Conservation (phyloP, 1,139 yeast genomes). For the Taphrina deformans region DNA sequence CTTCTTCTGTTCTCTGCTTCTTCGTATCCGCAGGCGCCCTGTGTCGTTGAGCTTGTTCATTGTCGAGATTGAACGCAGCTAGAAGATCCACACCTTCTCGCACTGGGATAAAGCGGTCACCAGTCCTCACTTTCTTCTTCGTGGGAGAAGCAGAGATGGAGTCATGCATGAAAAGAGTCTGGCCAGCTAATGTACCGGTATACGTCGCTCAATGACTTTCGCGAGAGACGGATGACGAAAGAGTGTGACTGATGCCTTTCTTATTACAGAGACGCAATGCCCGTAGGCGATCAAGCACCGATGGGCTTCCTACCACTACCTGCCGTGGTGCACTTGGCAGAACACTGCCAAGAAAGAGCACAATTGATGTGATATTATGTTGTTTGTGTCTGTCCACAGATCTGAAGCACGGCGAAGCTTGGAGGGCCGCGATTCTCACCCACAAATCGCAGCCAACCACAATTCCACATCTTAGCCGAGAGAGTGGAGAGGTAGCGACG, state of each 20-base stretch:
- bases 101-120: slow-evolving; percentile 84
- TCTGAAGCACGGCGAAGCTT: too few relatives aligned
- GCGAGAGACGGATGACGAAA: background rate
- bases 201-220: background rate
- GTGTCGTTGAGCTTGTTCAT: slow-evolving; percentile 36
- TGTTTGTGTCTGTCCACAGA: too few relatives aligned
- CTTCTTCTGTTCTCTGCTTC: slow-evolving; percentile 60
- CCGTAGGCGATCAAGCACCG: background rate
- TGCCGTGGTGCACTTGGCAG: background rate
- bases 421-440: too few relatives aligned
- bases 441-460: background rate
- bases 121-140: slow-evolving; percentile 45
- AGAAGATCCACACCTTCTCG: slow-evolving; percentile 83
- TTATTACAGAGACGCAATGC: background rate
- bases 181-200: background rate
- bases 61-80: slow-evolving; percentile 66
- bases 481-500: background rate
- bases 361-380: too few relatives aligned
- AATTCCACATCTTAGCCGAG: slow-evolving; percentile 2
- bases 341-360: background rate
- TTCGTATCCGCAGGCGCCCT: slow-evolving; percentile 57
- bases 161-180: background rate
- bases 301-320: background rate
- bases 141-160: slow-evolving; percentile 20
- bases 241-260: background rate